Evolutionary conservation across 345 rosid genomes (phyloP), one percentile per base, ranked within the genome.

Genomic region (Euphorbia peplus): DNA sequence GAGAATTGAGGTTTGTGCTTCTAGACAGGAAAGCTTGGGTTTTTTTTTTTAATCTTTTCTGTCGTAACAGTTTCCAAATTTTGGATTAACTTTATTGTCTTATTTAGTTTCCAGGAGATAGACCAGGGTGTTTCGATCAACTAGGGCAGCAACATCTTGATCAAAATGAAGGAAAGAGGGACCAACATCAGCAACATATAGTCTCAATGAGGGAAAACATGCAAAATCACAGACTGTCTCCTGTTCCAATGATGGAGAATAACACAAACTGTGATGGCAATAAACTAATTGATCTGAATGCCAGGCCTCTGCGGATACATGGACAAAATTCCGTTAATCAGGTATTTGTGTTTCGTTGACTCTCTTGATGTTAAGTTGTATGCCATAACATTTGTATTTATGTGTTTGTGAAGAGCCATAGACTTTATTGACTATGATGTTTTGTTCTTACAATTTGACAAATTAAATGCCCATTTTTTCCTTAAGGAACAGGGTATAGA

Each of bases 31-130:
- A 19, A 65, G 24, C 30, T 65, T 60, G 37, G 15, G 18, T 61
- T 77, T 65, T 63, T n/a, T n/a, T n/a, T n/a, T n/a, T n/a, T n/a
- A n/a, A 56, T 39, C 29, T 56, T 56, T 71, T 48, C 50, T 64
- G 3, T 19, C 16, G 30, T 26, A 30, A 63, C 41, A 44, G 64
- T 54, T 69, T 24, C 66, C 52, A 24, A 68, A 59, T 59, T 68
- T 35, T 70, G 71, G 37, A 24, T 67, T 55, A 57, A 26, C 64
- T 68, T 70, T 68, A 29, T 56, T 37, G 18, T 47, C 52, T 76
- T 46, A 59, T 83, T 63, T 84, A 87, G 92, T 87, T 87, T 87
- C 90, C 92, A 67, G 96, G 88, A n/a, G 95, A 84, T 61, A 86
- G 83, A 78, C 74, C 90, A 35, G 78, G 82, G 70, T 66, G 21